Conservation (phyloP, 1,284 basidiomycete genomes). For the Erythrobasidium hasegawianum region DNA sequence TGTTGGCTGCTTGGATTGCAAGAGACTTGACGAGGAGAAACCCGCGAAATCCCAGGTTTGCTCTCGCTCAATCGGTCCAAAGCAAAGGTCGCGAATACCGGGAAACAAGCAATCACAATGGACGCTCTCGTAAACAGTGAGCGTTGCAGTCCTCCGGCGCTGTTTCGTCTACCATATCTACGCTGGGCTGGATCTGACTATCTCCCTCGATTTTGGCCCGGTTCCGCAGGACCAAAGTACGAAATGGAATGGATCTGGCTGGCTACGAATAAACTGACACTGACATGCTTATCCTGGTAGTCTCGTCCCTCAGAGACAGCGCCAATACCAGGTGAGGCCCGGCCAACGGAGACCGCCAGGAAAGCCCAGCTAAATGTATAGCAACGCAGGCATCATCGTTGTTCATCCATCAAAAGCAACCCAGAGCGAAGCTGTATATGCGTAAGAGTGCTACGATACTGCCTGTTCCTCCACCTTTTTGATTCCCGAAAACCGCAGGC, state of each 20-base stretch:
- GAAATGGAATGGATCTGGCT: not conserved
- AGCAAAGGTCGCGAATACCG: too few species aligned
- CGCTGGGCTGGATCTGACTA: too few species aligned
- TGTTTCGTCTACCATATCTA: too few species aligned
- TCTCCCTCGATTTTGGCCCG: too few species aligned
- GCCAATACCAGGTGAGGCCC: slow-evolving; percentile 35
- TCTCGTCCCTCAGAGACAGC: slow-evolving; percentile 21
- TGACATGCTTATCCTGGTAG: slow-evolving; percentile 33
- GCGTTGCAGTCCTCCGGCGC: not conserved
- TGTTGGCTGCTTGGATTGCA: too few species aligned
- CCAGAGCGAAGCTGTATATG: slow-evolving; percentile 45
- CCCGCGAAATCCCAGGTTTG: too few species aligned
- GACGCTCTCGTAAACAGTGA: slow-evolving; percentile 43
- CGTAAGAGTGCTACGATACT: too few species aligned
- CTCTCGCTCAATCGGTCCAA: not conserved
- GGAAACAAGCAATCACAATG: slow-evolving; percentile 31
- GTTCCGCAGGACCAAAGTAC: not conserved
- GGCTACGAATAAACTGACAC: not conserved
- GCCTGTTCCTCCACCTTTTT: too few species aligned
- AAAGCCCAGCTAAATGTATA: not conserved
- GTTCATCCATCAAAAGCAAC: slow-evolving; percentile 44
- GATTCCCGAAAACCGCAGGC: too few species aligned
- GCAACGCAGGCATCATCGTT: slow-evolving; percentile 38
- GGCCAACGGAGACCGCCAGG: not conserved
- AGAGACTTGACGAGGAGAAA: too few species aligned